These are phyloP conservation scores for Pseudisothecium myosuroides DNA, from an alignment of 225 moss, liverwort and hornwort species.

Conservation along the genomic window DNA sequence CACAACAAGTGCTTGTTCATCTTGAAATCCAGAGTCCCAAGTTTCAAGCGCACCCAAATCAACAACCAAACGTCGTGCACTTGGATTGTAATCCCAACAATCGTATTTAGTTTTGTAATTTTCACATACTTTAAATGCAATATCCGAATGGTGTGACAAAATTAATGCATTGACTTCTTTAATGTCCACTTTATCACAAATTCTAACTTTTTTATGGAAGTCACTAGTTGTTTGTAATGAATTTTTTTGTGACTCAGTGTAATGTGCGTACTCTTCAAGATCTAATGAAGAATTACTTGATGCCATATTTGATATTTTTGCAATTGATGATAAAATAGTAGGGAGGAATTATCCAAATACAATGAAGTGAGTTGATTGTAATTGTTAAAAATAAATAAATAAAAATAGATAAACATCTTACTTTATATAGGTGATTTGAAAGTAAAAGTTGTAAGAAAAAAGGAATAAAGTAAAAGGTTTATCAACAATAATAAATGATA, in stretches of 20 bases:
- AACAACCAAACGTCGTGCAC: neutral
- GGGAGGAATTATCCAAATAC: neutral
- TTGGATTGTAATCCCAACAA: neutral
- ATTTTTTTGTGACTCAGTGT: neutral
- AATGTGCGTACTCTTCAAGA: rapidly evolving
- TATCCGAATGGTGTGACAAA: neutral
- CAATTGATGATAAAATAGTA: neutral
- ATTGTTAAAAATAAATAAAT: neutral
- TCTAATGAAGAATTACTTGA: neutral
- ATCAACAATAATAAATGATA: neutral
- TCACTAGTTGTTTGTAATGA: neutral
- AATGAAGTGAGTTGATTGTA: neutral
- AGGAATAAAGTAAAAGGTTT: no score
- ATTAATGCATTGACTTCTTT: neutral
- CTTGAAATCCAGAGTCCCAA: neutral
- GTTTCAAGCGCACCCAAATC: neutral
- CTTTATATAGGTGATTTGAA: neutral
- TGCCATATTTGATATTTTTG: no score
- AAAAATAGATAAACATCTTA: neutral
- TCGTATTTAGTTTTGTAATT: neutral
- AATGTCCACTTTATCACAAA: neutral
- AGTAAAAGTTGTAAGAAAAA: neutral
- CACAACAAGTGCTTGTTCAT: neutral
- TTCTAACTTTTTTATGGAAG: neutral
- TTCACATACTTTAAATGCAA: neutral